These are phyloP conservation scores for Umbilicus rupestris DNA, from an alignment of 164 flowering plant genomes.

Conservation along the genomic window DNA sequence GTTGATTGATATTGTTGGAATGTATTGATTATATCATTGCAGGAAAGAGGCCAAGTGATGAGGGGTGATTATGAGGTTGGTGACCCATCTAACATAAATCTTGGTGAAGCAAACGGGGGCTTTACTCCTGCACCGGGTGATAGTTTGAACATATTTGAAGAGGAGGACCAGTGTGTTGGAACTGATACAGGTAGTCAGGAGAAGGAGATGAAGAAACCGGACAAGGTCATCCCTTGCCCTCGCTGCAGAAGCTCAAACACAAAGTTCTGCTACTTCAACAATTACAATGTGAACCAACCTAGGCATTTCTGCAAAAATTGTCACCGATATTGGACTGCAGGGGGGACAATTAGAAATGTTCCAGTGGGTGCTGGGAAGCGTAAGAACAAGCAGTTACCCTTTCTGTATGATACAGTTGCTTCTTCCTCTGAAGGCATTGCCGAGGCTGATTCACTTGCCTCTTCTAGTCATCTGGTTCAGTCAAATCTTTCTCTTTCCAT, in stretches of 20 bases:
- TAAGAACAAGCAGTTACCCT: constrained; percentile 37
- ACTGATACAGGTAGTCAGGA: constrained; percentile 15
- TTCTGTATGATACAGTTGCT: constrained; percentile 24
- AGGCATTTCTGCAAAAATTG: constrained; percentile 46
- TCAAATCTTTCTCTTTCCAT: background rate
- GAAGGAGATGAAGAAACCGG: constrained; percentile 27
- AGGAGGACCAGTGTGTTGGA: constrained; percentile 22
- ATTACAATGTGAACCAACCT: constrained; percentile 51
- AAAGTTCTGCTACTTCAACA: constrained; percentile 47
- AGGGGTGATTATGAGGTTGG: background rate
- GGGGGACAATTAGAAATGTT: constrained; percentile 46
- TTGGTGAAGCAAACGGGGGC: background rate
- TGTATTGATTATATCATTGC: background rate
- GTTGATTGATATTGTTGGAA: background rate
- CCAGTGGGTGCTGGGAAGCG: constrained; percentile 44
- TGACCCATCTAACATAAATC: background rate
- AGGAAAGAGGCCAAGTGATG: background rate
- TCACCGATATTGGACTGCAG: constrained; percentile 56
- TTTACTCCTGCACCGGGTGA: background rate
- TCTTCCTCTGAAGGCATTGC: constrained; percentile 23
- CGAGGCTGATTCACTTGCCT: constrained; percentile 21
- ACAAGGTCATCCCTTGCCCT: constrained; percentile 45
- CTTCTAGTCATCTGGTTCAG: background rate
- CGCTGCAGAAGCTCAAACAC: constrained; percentile 47
- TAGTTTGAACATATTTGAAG: constrained; percentile 13